Evolutionary conservation across 768 basidiomycete genomes (phyloP).

Genomic region (Amyloporia xantha): DNA sequence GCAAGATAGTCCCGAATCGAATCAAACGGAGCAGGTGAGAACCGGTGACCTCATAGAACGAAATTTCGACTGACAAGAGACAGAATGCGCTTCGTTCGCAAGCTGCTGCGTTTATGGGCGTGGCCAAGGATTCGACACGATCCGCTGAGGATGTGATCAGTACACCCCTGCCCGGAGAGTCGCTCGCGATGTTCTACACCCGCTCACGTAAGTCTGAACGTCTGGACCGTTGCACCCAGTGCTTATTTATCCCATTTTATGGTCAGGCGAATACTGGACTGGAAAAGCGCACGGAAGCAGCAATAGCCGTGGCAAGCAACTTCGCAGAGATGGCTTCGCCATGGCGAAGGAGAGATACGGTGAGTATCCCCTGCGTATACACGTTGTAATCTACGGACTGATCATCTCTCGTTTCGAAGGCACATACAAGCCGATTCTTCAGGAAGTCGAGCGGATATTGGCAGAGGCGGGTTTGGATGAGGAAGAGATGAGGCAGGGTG

Average conservation of each 20-base stretch:
- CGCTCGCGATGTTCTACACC: conserved; percentile 75
- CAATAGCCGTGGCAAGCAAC: conserved; percentile 68
- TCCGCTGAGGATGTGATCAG: conserved; percentile 67
- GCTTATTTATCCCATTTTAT: too few species aligned
- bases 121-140: conserved; percentile 48
- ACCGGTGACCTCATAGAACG: neutral
- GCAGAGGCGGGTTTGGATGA: too few species aligned
- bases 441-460: too few species aligned
- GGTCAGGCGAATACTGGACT: conserved; percentile 82
- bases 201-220: conserved; percentile 59
- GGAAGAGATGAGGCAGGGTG: too few species aligned
- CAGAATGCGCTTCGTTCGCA: conserved; percentile 35
- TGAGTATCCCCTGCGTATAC: too few species aligned
- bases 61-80: neutral
- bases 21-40: conserved; percentile 18
- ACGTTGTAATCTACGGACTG: too few species aligned
- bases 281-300: conserved; percentile 55
- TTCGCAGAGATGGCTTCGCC: conserved; percentile 72
- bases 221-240: neutral
- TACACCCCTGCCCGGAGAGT: conserved; percentile 82
- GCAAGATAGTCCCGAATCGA: conserved; percentile 17
- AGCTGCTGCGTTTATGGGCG: conserved; percentile 56
- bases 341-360: conserved; percentile 71
- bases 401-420: too few species aligned
- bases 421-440: too few species aligned